A percentile compares a stretch with the other conserved stretches of the same genome.
phyloP scores from a whole-genome alignment of 169 alveolate genomes.

The Plasmodium knowlesi region DNA sequence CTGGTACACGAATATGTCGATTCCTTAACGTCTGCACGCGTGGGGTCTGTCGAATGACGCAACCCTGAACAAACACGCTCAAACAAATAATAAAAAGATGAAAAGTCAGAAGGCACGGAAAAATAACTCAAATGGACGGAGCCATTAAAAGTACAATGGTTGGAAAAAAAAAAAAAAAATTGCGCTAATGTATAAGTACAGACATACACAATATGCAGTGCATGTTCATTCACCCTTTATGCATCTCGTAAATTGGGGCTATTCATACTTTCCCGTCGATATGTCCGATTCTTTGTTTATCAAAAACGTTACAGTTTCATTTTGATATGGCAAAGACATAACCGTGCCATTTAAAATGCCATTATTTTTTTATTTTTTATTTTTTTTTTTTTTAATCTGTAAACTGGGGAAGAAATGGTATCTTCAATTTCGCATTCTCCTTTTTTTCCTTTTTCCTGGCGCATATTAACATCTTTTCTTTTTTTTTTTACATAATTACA shows the following conservation, averaged over 20 bases:
- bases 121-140: neutral
- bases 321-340: slow-evolving; percentile 63
- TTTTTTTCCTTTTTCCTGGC: neutral
- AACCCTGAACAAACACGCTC: neutral
- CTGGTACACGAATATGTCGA: neutral
- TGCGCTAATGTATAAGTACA: neutral
- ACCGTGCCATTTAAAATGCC: slow-evolving; percentile 18
- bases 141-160: neutral
- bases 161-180: neutral
- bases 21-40: neutral
- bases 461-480: neutral
- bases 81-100: neutral
- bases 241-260: slow-evolving; percentile 1
- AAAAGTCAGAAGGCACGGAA: neutral
- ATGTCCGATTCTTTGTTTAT: slow-evolving; percentile 1
- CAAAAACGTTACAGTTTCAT: slow-evolving; percentile 35
- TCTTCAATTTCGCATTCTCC: slow-evolving; percentile 3
- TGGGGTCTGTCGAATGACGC: neutral
- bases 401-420: slow-evolving; percentile 10
- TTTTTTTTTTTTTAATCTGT: slow-evolving; percentile 14
- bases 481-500: slow-evolving; percentile 17
- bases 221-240: slow-evolving; percentile 1
- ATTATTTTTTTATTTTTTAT: neutral
- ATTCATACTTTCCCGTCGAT: slow-evolving; percentile 9
- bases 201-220: slow-evolving; percentile 8